A percentile compares a stretch with the other conserved stretches of the same genome.
phyloP scores from a whole-genome alignment of 805 yeast species.

The Kurtzmaniella cleridarum region DNA sequence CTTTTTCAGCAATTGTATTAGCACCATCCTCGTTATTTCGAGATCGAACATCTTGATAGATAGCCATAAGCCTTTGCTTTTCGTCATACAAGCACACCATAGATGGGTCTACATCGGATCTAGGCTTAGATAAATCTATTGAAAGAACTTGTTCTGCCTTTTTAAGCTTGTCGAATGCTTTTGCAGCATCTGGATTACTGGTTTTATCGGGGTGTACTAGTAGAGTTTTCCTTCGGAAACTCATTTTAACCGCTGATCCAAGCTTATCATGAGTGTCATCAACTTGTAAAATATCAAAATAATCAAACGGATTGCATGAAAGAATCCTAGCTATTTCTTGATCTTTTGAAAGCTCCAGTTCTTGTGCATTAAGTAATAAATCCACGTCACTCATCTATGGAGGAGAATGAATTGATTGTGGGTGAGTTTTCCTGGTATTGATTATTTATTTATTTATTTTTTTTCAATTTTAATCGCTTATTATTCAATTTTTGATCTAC shows the following conservation, averaged over 20 bases:
- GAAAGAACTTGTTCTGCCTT: conserved; percentile 42
- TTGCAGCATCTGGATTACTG: conserved; percentile 50
- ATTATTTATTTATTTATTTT: not conserved
- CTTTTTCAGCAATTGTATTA: conserved; percentile 9
- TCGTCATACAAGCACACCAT: conserved; percentile 9
- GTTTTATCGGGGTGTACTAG: conserved; percentile 68
- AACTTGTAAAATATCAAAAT: conserved; percentile 48
- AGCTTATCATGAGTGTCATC: conserved; percentile 33
- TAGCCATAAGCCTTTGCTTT: conserved; percentile 19
- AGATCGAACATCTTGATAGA: conserved; percentile 21
- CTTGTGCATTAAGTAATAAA: conserved; percentile 16
- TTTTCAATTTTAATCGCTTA: not conserved
- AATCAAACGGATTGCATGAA: conserved; percentile 42
- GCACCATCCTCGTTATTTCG: not conserved
- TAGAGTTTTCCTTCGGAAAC: conserved; percentile 54
- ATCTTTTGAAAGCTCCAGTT: conserved; percentile 33
- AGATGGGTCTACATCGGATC: conserved; percentile 3
- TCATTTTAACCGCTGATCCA: conserved; percentile 35
- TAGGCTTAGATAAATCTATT: conserved; percentile 7
- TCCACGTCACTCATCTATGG: conserved; percentile 12
- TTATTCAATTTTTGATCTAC: not conserved
- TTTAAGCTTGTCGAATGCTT: conserved; percentile 57
- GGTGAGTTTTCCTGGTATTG: not conserved
- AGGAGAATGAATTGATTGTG: not conserved
- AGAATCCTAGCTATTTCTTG: conserved; percentile 54